Conservation (phyloP, 2,329 filamentous ascomycete genomes). For the Colletotrichum scovillei region DNA sequence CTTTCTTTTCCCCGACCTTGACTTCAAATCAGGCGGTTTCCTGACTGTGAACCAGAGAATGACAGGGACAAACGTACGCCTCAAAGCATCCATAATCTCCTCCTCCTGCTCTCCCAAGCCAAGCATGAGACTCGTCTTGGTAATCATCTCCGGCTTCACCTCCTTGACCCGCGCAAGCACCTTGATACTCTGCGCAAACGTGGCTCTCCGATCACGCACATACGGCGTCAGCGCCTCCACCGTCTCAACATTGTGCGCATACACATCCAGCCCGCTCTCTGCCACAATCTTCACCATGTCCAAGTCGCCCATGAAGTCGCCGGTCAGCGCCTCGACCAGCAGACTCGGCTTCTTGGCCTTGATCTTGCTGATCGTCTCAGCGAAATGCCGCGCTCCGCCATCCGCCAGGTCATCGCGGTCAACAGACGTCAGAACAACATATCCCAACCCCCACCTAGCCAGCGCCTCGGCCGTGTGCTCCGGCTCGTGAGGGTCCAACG, state of each 20-base stretch:
- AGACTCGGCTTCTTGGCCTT: conserved; percentile 84
- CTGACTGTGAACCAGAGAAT: too few relatives aligned
- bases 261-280: conserved; percentile 90
- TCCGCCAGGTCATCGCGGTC: conserved; percentile 93
- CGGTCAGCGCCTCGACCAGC: conserved; percentile 86
- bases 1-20: too few relatives aligned
- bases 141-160: conserved; percentile 80
- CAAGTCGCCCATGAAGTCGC: conserved; percentile 86
- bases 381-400: conserved; percentile 89
- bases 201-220: conserved; percentile 90
- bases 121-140: conserved; percentile 99
- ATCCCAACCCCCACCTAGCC: conserved; percentile 91
- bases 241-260: conserved; percentile 97
- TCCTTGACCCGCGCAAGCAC: conserved; percentile 87
- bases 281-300: conserved; percentile 91
- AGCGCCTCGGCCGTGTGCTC: conserved; percentile 97
- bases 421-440: conserved; percentile 93
- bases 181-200: conserved; percentile 84
- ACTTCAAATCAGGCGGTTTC: too few relatives aligned
- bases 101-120: conserved; percentile 92
- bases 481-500: conserved; percentile 94
- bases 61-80: too few relatives aligned
- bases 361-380: conserved; percentile 93
- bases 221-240: conserved; percentile 90
- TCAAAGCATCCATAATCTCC: conserved; percentile 83